Base-by-base conservation (phyloP, 169 alveolate species). In the Theileria sp. region DNA sequence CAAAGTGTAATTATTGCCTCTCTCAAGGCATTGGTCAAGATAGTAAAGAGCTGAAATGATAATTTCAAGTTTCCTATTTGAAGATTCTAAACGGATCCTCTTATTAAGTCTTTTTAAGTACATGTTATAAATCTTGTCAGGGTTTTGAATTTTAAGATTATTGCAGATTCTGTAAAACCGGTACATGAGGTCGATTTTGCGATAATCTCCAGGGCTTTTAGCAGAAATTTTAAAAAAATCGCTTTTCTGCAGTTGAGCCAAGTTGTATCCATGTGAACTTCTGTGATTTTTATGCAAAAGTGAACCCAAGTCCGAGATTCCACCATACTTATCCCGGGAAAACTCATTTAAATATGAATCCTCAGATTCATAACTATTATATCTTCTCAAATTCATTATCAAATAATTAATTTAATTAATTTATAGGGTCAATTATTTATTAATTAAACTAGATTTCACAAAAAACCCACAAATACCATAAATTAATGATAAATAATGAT, bases 1-100 rank as follows among this genome's bases (percentile, higher is more conserved):
- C 44, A 75, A 36, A 58, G 30, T 58, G 17, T 69, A 28, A 7
- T 32, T 72, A 62, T 32, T 61, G 51, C 32, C 32, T 9, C 75
- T 75, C 23, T 67, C 26, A 10, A 26, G 6, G 50, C 86, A 51
- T 19, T 68, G 69, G 54, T 82, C 86, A 12, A 82, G 26, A 76
- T 82, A 82, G 61, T 62, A 76, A 12, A 82, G 69, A 19, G 68
- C 88, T n/a, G 86, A 83, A 19, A 72, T 30, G 5, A 82, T 58
- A 21, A 82, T 30, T 30, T 75, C 88, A 25, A 82, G 80, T 19
- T 34, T 66, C 23, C 44, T 74, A 8, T 28, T 15, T 9, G 44
- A 60, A 8, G 79, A 36, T 61, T 82, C 88, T 21, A 82, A 54
- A 23, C 72, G 67, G 3, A 32, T 12, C 21, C 88, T 64, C 13